Evolutionary conservation across 2,329 filamentous ascomycete genomes (phyloP), one percentile per base, ranked within the genome.

Genomic region (Myrmaecium sp.): DNA sequence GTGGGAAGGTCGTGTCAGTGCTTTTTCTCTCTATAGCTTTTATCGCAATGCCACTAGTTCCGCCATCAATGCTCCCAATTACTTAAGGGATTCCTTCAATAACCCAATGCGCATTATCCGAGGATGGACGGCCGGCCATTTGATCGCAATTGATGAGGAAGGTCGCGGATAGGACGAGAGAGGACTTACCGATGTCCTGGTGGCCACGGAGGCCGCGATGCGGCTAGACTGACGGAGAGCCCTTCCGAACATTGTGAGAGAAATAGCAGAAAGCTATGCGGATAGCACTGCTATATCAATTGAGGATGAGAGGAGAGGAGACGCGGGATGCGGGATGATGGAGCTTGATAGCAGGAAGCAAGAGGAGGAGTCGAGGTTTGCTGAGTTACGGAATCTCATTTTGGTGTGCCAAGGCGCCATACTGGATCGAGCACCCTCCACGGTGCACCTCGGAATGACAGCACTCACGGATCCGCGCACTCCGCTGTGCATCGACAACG

Each of bases 221-320:
- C 84, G 83, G 68, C 78, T 78, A 61, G 83, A 91, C 71, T 92
- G 83, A 69, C 84, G 75, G 66, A 95, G 72, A 69, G 86, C 84
- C 75, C 80, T 92, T 67, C 86, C 82, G 73, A 94, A 92, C 86
- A 95, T 94, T 57, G 58, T 53, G 65, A 60, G 57, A 57, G 46
- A 51, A 45, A 46, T 51, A n/a, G n/a, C 43, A 47, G 52, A 47
- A 52, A 44, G 46, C 47, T 52, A 51, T 42, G 45, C 32, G 33
- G 38, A 43, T 45, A 43, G 44, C 40, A 47, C 49, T 51, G 49
- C 50, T 42, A n/a, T n/a, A 50, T 43, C 49, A 53, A 54, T 53
- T 53, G 50, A 49, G 43, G 52, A 50, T 46, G 49, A 52, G 46
- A 48, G 46, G 51, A 48, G 42, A 43, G 43, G 35, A 39, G 27